Evolutionary conservation across 2,329 filamentous ascomycete species (phyloP), one percentile per base, ranked within the genome.

Genomic region (Alternaria infectoria): DNA sequence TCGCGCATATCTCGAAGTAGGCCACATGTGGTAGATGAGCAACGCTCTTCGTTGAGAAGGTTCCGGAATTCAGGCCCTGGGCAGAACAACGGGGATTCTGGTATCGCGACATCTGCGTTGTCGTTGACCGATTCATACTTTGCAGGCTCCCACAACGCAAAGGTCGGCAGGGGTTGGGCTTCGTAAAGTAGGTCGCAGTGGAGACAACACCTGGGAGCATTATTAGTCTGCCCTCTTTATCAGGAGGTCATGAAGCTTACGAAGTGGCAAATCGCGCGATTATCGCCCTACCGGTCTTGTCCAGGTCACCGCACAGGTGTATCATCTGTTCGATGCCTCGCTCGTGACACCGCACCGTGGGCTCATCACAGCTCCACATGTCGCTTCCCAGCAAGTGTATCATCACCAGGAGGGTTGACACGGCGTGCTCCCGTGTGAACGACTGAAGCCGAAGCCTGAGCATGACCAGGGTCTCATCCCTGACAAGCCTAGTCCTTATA

Each of bases 81-180:
- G 43, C 72, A 74, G 54, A 75, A 80, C 9, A 80, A 54, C 1
- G 78, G 79, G 5, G 78, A 80, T 51, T 79, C 76, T 13, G 77
- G 75, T 15, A 80, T 51, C 2, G 69, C 50, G 17, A 47, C 28
- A 0, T 23, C 58, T 3, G 51, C 25, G 6, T 68, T 47, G n/a
- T 62, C 7, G 4, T 40, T 40, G 36, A 40, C 36, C 36, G 36
- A 40, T 51, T 36, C 6, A 9, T 62, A 40, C 3, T 43, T n/a
- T 9, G 47, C 17, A 2, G 68, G 70, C 7, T 71, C 44, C 56
- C 67, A 70, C 9, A 54, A 46, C 21, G 54, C 30, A 21, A 77
- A 72, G 9, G 69, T 26, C 1, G 74, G 60, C 7, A 70, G 44
- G 8, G 69, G 66, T 2, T 65, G 43, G 1, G 63, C 56, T 65